Percentiles rank a stretch among this genome's conserved stretches.
These are phyloP conservation scores for Neonothopanus nambi DNA, from an alignment of 1,284 basidiomycete species.

Conservation along the genomic window DNA sequence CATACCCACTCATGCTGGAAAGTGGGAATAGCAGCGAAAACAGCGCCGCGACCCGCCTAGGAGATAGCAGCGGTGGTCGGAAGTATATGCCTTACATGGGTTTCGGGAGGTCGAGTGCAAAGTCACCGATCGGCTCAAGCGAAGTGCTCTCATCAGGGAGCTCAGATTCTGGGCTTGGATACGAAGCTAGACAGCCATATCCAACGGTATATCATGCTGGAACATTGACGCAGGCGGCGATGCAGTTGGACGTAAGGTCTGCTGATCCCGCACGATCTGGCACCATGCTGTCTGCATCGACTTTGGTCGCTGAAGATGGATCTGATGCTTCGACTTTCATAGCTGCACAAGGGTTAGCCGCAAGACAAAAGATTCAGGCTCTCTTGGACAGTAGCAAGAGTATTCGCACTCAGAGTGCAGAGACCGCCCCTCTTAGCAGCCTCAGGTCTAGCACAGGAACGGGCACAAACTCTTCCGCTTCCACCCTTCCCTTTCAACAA, in stretches of 20 bases:
- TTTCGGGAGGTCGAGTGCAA: conserved; percentile 9
- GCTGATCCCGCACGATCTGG: conserved; percentile 16
- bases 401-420: not conserved
- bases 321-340: conserved; percentile 1
- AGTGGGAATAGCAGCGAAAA: not conserved
- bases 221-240: not conserved
- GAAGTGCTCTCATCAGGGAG: too few relatives aligned
- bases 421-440: not conserved
- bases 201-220: too few relatives aligned
- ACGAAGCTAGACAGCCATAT: too few relatives aligned
- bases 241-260: conserved; percentile 4
- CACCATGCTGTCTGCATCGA: conserved; percentile 22
- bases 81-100: conserved; percentile 11
- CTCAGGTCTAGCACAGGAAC: not conserved
- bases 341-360: not conserved
- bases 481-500: too few relatives aligned
- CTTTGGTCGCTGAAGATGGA: conserved; percentile 28
- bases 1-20: not conserved
- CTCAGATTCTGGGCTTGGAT: too few relatives aligned
- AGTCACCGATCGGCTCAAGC: not conserved
- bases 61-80: not conserved
- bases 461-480: too few relatives aligned
- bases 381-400: not conserved
- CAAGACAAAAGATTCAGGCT: too few relatives aligned
- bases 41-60: not conserved